Base-by-base conservation (phyloP, 176 grass and related monocot species). In the Zea luxurians region DNA sequence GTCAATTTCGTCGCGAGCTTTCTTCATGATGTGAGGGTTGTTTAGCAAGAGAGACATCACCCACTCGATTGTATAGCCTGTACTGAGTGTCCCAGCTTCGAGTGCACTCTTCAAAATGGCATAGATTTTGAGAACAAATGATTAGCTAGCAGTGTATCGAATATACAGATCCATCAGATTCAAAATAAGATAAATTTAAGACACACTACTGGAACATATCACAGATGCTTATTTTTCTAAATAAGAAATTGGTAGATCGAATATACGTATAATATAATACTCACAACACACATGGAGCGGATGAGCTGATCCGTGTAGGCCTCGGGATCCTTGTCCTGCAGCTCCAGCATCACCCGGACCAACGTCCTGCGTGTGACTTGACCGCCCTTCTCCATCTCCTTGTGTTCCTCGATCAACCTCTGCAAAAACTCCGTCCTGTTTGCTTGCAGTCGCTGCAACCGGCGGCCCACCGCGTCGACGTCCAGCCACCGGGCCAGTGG, bases 301-400 rank as follows among this genome's bases (percentile, higher is more conserved):
- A 83, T 84, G 65, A 78, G 74, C 55, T 78, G 8, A 46, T 84
- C 82, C 0, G 66, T 37, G 74, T 74, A 84, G 3, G 82, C 17
- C 35, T 77, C 43, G 1, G 74, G 66, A 13, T 84, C 74, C 13
- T 62, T 63, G 36, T 44, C 35, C 13, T 78, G 74, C 13, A 70
- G 5, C 2, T 48, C 58, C 6, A 84, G 55, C 13, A 84, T 55
- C 3, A 44, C 82, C 0, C 74, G 44, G 45, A 84, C 42, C 53
- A 84, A 64, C 43, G 45, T 77, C 44, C 73, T 16, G 3, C 82
- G 41, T 1, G 10, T 60, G 0, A 4, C 54, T 8, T 36, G 42
- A 0, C 5, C 10, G 2, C 17, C 10, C 41, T 69, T 50, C 12
- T 52, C 36, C 55, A 10, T 64, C 44, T 63, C 53, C 73, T 49